Percentiles rank a stretch among this genome's conserved stretches.
Conservation (phyloP, 495 filamentous ascomycete species). For the Lophium mytilinum region DNA sequence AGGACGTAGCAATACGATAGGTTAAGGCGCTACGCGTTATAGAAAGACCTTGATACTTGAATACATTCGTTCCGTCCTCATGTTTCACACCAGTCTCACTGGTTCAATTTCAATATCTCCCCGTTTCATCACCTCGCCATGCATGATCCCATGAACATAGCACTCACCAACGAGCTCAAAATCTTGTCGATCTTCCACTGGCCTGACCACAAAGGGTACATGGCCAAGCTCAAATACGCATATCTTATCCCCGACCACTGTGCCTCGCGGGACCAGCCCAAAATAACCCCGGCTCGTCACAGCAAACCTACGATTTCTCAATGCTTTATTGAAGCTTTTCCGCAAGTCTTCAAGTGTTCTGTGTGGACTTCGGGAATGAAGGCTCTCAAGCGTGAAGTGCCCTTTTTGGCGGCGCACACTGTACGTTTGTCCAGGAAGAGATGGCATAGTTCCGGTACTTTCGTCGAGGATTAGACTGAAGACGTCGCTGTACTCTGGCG, state of each 20-base stretch:
- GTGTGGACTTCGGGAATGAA: neutral
- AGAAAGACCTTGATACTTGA: no score
- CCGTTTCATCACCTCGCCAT: no score
- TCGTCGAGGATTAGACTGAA: constrained; percentile 1
- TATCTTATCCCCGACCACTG: neutral
- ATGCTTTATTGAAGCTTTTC: neutral
- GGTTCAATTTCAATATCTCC: no score
- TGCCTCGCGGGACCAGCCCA: neutral
- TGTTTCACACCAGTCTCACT: no score
- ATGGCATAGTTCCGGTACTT: neutral
- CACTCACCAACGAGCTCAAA: no score
- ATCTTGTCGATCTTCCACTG: neutral
- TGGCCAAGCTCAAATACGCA: neutral
- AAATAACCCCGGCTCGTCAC: neutral
- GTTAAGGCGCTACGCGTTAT: no score
- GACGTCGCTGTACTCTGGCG: constrained; percentile 1
- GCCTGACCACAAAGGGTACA: constrained; percentile 1
- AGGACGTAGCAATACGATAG: no score
- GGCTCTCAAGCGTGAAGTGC: constrained; percentile 1
- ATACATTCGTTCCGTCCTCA: no score
- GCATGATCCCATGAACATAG: no score
- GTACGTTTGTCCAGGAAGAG: constrained; percentile 1
- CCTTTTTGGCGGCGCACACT: constrained; percentile 1
- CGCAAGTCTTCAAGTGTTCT: neutral
- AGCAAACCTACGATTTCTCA: constrained; percentile 3